Percentiles rank a stretch among this genome's conserved stretches.
Evolutionary conservation across 495 filamentous ascomycete species (phyloP).

Genomic region (Geopyxis carbonaria): DNA sequence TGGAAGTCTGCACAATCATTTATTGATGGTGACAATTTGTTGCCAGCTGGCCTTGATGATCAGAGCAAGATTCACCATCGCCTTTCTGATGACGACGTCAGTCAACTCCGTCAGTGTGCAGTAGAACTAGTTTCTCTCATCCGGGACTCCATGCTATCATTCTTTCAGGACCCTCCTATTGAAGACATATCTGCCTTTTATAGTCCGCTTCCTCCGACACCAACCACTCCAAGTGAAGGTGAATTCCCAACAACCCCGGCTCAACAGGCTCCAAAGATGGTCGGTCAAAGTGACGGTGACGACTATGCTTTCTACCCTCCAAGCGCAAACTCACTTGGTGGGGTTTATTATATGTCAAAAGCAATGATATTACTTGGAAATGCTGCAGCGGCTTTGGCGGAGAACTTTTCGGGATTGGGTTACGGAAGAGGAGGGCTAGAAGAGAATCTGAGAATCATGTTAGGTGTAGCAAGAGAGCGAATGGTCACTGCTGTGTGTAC

Average conservation of each 20-base stretch:
- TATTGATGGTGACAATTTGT: conserved; percentile 60
- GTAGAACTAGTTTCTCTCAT: conserved; percentile 67
- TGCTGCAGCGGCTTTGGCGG: conserved; percentile 73
- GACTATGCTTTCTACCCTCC: conserved; percentile 96
- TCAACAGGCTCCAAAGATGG: conserved; percentile 6
- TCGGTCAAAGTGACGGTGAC: conserved; percentile 39
- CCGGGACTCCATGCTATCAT: conserved; percentile 53
- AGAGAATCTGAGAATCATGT: conserved; percentile 52
- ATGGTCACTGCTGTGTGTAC: conserved; percentile 61
- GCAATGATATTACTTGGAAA: conserved; percentile 63
- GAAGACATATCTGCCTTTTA: conserved; percentile 78
- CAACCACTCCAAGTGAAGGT: conserved; percentile 31
- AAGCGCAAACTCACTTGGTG: conserved; percentile 73
- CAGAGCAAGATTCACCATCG: conserved; percentile 68
- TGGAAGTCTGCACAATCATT: conserved; percentile 87
- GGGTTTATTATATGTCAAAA: conserved; percentile 66
- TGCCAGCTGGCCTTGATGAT: conserved; percentile 72
- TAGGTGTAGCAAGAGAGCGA: conserved; percentile 66
- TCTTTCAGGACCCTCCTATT: conserved; percentile 78
- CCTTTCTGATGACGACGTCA: conserved; percentile 51
- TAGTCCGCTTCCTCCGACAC: conserved; percentile 58
- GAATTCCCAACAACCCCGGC: conserved; percentile 9
- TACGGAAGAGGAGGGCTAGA: conserved; percentile 37
- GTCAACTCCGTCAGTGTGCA: conserved; percentile 57
- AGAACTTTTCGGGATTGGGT: conserved; percentile 13